phyloP scores from a whole-genome alignment of 371 early-diverging fungal species.

The Syncephalis fuscata region DNA sequence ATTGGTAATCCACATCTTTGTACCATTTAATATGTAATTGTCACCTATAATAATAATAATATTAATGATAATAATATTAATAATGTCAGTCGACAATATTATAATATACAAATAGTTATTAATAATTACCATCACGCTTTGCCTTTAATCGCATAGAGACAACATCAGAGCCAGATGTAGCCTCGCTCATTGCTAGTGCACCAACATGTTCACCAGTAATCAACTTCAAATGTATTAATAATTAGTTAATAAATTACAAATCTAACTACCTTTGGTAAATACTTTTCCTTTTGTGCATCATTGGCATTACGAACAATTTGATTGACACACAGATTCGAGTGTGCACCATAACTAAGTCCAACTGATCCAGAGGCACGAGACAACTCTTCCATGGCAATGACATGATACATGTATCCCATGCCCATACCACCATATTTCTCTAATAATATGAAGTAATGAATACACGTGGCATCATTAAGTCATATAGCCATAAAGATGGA shows the following conservation, averaged over 20 bases:
- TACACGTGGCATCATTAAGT: not conserved
- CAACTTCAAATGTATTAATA: conserved; percentile 17
- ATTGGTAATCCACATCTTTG: conserved; percentile 97
- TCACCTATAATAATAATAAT: conserved; percentile 41
- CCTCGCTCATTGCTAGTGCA: conserved; percentile 93
- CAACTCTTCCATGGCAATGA: conserved; percentile 88
- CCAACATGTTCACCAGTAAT: conserved; percentile 86
- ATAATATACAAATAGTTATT: too few species aligned
- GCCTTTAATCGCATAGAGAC: conserved; percentile 85
- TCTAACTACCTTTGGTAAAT: conserved; percentile 56
- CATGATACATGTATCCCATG: conserved; percentile 85
- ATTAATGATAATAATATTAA: too few species aligned
- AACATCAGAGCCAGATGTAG: conserved; percentile 86
- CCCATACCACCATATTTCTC: conserved; percentile 80
- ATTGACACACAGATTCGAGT: conserved; percentile 94
- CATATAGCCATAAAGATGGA: too few species aligned
- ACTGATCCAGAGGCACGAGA: conserved; percentile 82
- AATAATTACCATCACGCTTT: conserved; percentile 17
- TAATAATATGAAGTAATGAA: conserved; percentile 11
- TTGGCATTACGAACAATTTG: conserved; percentile 89
- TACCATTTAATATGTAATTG: conserved; percentile 64
- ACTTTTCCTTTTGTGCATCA: conserved; percentile 76
- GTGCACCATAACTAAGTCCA: conserved; percentile 90
- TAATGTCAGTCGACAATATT: too few species aligned
- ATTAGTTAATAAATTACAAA: not conserved